Percentiles rank a stretch among this genome's conserved stretches.
These are phyloP conservation scores for Tolypocladium amazonense DNA, from an alignment of 2,329 filamentous ascomycete species.

Conservation along the genomic window DNA sequence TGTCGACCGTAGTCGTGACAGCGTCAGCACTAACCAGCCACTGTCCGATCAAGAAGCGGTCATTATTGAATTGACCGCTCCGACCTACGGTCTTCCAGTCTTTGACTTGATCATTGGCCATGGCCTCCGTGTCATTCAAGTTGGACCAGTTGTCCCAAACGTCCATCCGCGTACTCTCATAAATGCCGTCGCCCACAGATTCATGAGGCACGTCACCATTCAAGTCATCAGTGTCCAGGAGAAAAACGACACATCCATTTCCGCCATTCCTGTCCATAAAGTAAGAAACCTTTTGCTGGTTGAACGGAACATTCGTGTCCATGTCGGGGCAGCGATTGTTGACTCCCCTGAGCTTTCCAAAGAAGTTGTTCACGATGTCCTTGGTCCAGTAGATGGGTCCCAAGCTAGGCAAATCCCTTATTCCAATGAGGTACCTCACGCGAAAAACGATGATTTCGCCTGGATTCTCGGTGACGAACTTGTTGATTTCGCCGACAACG, in stretches of 20 bases:
- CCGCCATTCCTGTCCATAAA: slow-evolving; percentile 21
- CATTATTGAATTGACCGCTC: background rate
- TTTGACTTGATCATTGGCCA: slow-evolving; percentile 12
- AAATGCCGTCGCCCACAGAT: slow-evolving; percentile 18
- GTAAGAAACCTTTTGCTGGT: slow-evolving; percentile 14
- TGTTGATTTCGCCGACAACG: slow-evolving; percentile 31
- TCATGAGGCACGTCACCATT: slow-evolving; percentile 2
- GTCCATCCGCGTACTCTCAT: slow-evolving; percentile 11
- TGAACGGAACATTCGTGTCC: slow-evolving; percentile 8
- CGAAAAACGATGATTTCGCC: slow-evolving; percentile 35
- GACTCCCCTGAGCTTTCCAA: slow-evolving; percentile 27
- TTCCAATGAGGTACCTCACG: slow-evolving; percentile 28
- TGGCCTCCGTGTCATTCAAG: slow-evolving; percentile 12
- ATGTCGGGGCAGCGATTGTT: slow-evolving; percentile 27
- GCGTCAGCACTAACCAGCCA: slow-evolving; percentile 18
- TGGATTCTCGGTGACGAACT: slow-evolving; percentile 30
- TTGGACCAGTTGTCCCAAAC: slow-evolving; percentile 20
- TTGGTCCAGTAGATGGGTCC: slow-evolving; percentile 22
- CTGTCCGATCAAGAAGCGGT: slow-evolving; percentile 14
- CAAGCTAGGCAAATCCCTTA: slow-evolving; percentile 21
- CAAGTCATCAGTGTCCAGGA: slow-evolving; percentile 9
- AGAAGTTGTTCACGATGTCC: slow-evolving; percentile 29
- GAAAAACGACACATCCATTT: slow-evolving; percentile 21
- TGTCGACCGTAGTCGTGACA: slow-evolving; percentile 6
- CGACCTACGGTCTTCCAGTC: slow-evolving; percentile 11